Evolutionary conservation across 2,329 filamentous ascomycete genomes (phyloP), one percentile per base, ranked within the genome.

Genomic region (Calonectria naviculata): DNA sequence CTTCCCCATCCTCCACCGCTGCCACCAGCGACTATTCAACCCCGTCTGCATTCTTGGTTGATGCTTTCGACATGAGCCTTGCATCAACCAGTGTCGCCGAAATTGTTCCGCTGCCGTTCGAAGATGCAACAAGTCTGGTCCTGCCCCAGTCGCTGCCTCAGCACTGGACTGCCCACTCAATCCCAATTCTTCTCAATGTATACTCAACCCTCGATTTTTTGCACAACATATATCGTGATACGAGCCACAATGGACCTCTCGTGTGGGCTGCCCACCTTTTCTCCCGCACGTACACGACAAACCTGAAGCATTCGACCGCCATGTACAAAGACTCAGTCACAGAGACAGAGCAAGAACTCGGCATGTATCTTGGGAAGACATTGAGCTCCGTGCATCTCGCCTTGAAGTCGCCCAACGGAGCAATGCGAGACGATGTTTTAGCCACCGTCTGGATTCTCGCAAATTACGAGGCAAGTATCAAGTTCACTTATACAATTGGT

Each of bases 231-330:
- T 84, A 82, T 68, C 71, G 66, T 21, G 71, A 73, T 9, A 71
- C 75, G 26, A 58, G 70, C 24, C 24, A 67, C 19, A 73, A 83
- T 44, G 83, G 84, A 6, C 83, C 83, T 9, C 75, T 85, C n/a
- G 63, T 82, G 12, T 84, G 82, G 78, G 81, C 83, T 7, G 81
- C 83, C 19, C 84, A 85, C 58, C 80, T 85, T 41, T 85, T 84
- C 71, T 78, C 84, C 26, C 78, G 83, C 21, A 84, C 84, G 21
- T 85, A 84, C 63, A 75, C 84, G 41, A 83, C 79, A 31, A 85
- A 84, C 46, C 58, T 84, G 29, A 76, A 78, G 21, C 78, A 81
- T 26, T 79, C 82, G 1, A 81, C 81, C 7, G 75, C 80, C 31
- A 71, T 80, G 9, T 69, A 78, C 34, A 77, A 73, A 17, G 73